phyloP scores from a whole-genome alignment of 192 early-diverging fungal genomes.

The Blastocladiella britannica region DNA sequence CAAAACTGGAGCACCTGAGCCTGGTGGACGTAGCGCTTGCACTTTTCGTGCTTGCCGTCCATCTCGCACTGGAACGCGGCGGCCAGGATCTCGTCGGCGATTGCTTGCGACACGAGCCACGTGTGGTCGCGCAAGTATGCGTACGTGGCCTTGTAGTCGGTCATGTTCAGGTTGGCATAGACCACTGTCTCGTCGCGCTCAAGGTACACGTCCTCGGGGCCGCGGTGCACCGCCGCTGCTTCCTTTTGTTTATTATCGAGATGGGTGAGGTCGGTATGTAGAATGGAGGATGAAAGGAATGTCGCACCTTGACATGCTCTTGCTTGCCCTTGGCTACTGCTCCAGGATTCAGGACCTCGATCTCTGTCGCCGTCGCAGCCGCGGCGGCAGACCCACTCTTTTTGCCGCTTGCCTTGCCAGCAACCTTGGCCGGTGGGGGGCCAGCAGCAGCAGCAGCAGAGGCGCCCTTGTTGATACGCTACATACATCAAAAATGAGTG shows the following conservation, averaged over 20 bases:
- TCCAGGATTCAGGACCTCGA: slow-evolving; percentile 42
- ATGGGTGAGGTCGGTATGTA: not conserved
- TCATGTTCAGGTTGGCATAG: slow-evolving; percentile 36
- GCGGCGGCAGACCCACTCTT: too few species aligned
- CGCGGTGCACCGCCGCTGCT: slow-evolving; percentile 5
- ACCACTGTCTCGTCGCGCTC: slow-evolving; percentile 25
- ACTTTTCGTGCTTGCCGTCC: slow-evolving; percentile 37
- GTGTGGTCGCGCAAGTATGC: slow-evolving; percentile 48
- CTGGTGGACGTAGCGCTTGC: slow-evolving; percentile 59
- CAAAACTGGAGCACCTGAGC: slow-evolving; percentile 70
- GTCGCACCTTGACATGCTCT: slow-evolving; percentile 7
- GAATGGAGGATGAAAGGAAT: not conserved
- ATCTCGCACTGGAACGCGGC: slow-evolving; percentile 63
- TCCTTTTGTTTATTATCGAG: too few species aligned
- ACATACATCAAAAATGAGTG: not conserved
- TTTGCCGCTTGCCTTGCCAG: too few species aligned
- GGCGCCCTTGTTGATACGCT: slow-evolving; percentile 24
- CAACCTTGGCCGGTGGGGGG: too few species aligned
- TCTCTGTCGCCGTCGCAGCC: not conserved
- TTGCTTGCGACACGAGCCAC: slow-evolving; percentile 41
- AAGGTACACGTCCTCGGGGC: slow-evolving; percentile 32
- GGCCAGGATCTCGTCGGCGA: slow-evolving; percentile 64
- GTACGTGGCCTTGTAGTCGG: slow-evolving; percentile 26
- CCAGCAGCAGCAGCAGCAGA: too few species aligned
- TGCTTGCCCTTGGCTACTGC: slow-evolving; percentile 9